Percentiles rank a stretch among this genome's conserved stretches.
phyloP scores from a whole-genome alignment of 768 basidiomycete genomes.

The Gloeopeniophorella convolvens region DNA sequence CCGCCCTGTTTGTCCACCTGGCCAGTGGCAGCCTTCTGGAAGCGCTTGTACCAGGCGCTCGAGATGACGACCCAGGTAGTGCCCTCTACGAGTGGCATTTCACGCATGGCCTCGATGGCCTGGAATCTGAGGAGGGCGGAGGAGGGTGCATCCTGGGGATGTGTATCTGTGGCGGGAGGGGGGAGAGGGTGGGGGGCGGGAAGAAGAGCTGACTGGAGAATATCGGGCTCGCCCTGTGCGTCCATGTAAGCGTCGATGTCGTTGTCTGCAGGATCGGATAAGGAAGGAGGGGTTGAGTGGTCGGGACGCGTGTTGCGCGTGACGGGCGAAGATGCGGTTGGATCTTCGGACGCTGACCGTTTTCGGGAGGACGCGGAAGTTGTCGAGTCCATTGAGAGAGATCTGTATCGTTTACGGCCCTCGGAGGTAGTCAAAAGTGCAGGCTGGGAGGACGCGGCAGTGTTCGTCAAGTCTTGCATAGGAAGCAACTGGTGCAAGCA shows the following conservation, averaged over 20 bases:
- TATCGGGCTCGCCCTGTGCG: conserved; percentile 28
- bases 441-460: background rate
- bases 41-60: conserved; percentile 65
- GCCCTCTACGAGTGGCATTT: conserved; percentile 48
- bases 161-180: conserved; percentile 1
- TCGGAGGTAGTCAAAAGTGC: conserved; percentile 4
- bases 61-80: conserved; percentile 78
- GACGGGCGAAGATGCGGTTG: conserved; percentile 36
- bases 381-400: conserved; percentile 68
- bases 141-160: conserved; percentile 12
- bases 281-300: conserved; percentile 19
- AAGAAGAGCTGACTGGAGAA: conserved; percentile 10
- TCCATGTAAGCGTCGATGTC: conserved; percentile 53
- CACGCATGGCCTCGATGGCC: conserved; percentile 42
- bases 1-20: conserved; percentile 60
- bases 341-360: conserved; percentile 68
- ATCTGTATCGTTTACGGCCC: conserved; percentile 42
- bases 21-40: conserved; percentile 67
- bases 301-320: conserved; percentile 30
- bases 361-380: conserved; percentile 69
- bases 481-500: too few species aligned
- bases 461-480: conserved; percentile 8
- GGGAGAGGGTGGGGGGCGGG: conserved; percentile 1
- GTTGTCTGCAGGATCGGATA: conserved; percentile 28
- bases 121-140: conserved; percentile 38